phyloP scores from a whole-genome alignment of 2,329 filamentous ascomycete genomes.

The Talaromyces sp. region DNA sequence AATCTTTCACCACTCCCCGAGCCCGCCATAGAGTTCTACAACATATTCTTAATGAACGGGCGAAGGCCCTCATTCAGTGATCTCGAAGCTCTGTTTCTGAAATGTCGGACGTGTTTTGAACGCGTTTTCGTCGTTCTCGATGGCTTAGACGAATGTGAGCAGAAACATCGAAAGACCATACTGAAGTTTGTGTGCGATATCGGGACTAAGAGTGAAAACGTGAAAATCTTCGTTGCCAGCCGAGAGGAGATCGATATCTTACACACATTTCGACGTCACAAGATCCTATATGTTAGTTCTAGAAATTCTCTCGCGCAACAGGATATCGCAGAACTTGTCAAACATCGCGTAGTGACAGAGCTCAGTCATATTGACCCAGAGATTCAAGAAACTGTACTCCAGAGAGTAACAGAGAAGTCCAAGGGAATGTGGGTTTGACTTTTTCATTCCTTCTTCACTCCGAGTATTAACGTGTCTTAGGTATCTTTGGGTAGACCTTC shows the following conservation, averaged over 20 bases:
- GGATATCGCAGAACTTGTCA: conserved; percentile 8
- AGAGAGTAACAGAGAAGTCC: conserved; percentile 10
- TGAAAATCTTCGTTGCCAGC: conserved; percentile 13
- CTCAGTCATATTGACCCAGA: conserved; percentile 8
- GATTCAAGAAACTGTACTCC: not conserved
- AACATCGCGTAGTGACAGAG: conserved; percentile 9
- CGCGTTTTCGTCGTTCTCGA: conserved; percentile 11
- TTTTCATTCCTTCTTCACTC: not conserved
- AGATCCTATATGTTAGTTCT: not conserved
- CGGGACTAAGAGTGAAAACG: not conserved
- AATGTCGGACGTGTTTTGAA: conserved; percentile 4
- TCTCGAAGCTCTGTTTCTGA: conserved; percentile 1
- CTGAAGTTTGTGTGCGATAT: not conserved
- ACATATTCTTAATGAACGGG: not conserved
- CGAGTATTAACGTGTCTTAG: conserved; percentile 1
- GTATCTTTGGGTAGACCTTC: conserved; percentile 14
- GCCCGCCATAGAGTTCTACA: not conserved
- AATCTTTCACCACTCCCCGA: conserved; percentile 3
- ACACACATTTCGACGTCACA: not conserved
- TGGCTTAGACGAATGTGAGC: conserved; percentile 14
- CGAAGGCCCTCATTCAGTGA: conserved; percentile 6
- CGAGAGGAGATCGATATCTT: conserved; percentile 8
- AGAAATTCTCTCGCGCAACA: not conserved
- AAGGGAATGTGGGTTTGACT: conserved; percentile 7
- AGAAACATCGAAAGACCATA: conserved; percentile 7